phyloP scores from a whole-genome alignment of 306 rosid species.

The Dalbergia oliveri region DNA sequence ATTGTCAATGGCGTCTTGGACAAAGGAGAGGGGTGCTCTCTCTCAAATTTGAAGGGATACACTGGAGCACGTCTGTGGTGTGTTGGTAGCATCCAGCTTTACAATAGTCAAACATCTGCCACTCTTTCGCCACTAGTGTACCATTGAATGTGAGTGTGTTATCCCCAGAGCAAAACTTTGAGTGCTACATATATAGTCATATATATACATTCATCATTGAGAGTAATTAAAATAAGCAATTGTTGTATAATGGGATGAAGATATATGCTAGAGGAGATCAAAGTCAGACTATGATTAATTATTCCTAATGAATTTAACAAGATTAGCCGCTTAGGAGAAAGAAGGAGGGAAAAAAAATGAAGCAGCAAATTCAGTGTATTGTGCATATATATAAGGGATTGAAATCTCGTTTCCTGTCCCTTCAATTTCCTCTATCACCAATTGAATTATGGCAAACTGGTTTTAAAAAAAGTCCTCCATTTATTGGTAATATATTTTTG shows the following conservation, averaged over 20 bases:
- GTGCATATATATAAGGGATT: no score
- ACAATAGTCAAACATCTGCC: slow-evolving; percentile 47
- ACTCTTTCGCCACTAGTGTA: slow-evolving; percentile 10
- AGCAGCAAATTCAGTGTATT: no score
- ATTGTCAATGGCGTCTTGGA: neutral
- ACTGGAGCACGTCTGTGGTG: slow-evolving; percentile 42
- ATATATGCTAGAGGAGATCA: neutral
- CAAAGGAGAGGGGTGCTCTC: slow-evolving; percentile 11
- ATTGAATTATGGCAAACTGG: no score
- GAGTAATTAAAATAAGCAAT: neutral
- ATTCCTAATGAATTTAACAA: neutral
- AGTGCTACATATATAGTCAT: neutral
- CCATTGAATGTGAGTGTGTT: slow-evolving; percentile 38
- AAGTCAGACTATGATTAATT: neutral
- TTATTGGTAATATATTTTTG: no score
- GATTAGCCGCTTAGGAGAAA: no score
- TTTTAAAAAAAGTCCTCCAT: no score
- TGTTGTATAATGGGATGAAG: neutral
- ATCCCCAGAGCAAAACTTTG: neutral
- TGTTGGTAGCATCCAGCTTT: slow-evolving; percentile 42
- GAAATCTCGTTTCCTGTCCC: no score
- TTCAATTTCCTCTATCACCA: no score
- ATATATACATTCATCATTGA: neutral
- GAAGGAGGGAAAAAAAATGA: no score
- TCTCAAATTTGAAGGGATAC: slow-evolving; percentile 52